Percentiles rank a stretch among this genome's conserved stretches.
These are phyloP conservation scores for Coemansia umbellata DNA, from an alignment of 192 early-diverging fungal genomes.

Conservation along the genomic window DNA sequence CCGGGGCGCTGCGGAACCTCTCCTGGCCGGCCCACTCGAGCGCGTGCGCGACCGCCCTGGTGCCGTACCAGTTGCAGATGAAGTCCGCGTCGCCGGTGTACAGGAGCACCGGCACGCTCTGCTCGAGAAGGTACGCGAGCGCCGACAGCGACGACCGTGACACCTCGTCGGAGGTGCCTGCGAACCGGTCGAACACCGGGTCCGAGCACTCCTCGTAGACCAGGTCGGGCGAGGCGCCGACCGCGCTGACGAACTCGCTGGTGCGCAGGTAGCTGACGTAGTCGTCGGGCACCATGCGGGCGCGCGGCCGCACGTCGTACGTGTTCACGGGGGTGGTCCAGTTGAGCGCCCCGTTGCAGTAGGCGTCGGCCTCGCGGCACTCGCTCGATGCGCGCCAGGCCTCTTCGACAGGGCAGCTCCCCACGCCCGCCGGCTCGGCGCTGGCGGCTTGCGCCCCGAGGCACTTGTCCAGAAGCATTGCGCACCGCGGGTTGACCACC, in stretches of 20 bases:
- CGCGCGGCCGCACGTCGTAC: constrained; percentile 56
- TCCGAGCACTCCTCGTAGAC: constrained; percentile 54
- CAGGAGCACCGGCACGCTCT: constrained; percentile 57
- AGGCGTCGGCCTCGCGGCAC: constrained; percentile 29
- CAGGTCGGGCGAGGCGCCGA: constrained; percentile 51
- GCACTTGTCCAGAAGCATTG: constrained; percentile 48
- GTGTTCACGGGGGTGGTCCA: constrained; percentile 65
- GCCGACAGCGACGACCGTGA: constrained; percentile 42
- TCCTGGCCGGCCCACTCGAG: constrained; percentile 51
- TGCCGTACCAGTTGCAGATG: constrained; percentile 70
- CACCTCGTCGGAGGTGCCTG: constrained; percentile 47
- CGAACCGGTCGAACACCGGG: constrained; percentile 38
- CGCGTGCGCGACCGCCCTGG: constrained; percentile 29
- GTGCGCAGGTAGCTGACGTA: constrained; percentile 59
- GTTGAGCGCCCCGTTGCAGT: constrained; percentile 37
- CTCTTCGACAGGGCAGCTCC: too few species aligned
- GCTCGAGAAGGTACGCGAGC: constrained; percentile 54
- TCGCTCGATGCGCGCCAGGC: constrained; percentile 7
- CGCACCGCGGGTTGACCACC: constrained; percentile 48
- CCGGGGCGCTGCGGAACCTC: constrained; percentile 12
- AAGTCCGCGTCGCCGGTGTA: constrained; percentile 82
- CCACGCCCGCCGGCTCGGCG: neutral
- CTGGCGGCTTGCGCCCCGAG: constrained; percentile 18
- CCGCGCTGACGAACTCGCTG: constrained; percentile 40
- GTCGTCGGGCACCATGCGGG: constrained; percentile 56